phyloP scores from a whole-genome alignment of 1,284 basidiomycete genomes.

The Phylloboletellus chloephorus region DNA sequence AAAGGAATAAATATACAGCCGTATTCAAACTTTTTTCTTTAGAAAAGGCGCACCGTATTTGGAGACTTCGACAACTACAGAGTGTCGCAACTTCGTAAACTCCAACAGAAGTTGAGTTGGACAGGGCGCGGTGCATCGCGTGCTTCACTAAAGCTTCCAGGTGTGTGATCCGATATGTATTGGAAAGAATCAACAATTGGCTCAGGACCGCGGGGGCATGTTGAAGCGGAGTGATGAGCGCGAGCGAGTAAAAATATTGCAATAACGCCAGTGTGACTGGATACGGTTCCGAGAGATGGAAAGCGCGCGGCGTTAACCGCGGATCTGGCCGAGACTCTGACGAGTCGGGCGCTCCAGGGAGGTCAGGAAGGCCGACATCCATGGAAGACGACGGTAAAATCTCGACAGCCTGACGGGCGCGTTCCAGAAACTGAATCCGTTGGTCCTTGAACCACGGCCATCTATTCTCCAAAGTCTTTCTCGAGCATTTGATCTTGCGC shows the following conservation, averaged over 20 bases:
- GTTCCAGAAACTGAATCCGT: slow-evolving; percentile 50
- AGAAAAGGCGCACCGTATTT: slow-evolving; percentile 62
- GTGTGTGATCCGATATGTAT: slow-evolving; percentile 76
- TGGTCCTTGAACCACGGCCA: slow-evolving; percentile 94
- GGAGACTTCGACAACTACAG: slow-evolving; percentile 81
- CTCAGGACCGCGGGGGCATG: slow-evolving; percentile 85
- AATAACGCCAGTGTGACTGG: slow-evolving; percentile 84
- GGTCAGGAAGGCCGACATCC: slow-evolving; percentile 53
- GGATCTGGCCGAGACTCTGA: slow-evolving; percentile 59
- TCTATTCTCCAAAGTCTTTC: slow-evolving; percentile 75
- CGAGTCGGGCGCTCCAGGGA: slow-evolving; percentile 43
- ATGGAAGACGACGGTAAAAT: slow-evolving; percentile 53
- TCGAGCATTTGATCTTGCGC: slow-evolving; percentile 74
- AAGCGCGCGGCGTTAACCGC: slow-evolving; percentile 69
- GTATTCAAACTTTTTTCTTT: slow-evolving; percentile 4
- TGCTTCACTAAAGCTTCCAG: slow-evolving; percentile 80
- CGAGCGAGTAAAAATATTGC: slow-evolving; percentile 88
- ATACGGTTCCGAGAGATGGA: slow-evolving; percentile 85
- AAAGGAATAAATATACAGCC: slow-evolving; percentile 14
- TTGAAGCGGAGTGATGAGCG: slow-evolving; percentile 84
- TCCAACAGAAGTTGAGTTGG: slow-evolving; percentile 78
- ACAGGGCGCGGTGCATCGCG: slow-evolving; percentile 84
- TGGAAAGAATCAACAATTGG: slow-evolving; percentile 79
- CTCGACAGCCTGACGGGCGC: slow-evolving; percentile 50
- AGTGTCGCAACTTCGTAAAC: slow-evolving; percentile 92